Base-by-base conservation (phyloP, 345 rosid genomes). In the Lenwebbia sp. region DNA sequence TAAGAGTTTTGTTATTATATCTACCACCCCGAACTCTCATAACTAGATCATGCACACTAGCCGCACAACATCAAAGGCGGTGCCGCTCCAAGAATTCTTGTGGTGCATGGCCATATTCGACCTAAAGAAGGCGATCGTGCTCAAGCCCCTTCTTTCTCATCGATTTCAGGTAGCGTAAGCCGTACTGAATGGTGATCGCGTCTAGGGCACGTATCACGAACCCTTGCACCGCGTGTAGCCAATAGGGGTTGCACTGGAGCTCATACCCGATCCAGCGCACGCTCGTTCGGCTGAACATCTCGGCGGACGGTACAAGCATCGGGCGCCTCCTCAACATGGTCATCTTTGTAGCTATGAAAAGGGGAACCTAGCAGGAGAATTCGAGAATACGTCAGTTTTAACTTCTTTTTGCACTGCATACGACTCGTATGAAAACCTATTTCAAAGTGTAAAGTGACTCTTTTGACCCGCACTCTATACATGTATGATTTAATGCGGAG, bases 271-370 rank as follows among this genome's bases (percentile, higher is more conserved):
- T 90, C 88, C 91, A 90, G 44, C 90, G 70, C 5, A 90, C 10
- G 92, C 93, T 90, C 56, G 89, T 89, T 86, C 87, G 87, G 74
- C 91, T 88, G 54, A 88, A 91, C 52, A 10, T 84, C 82, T 91
- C 91, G 1, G 93, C 78, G 3, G 94, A 90, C 8, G 91, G 86
- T 25, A 89, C 58, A 25, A 89, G 47, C 49, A 92, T 65, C 7
- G 3, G 44, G 10, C 82, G 55, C 47, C 82, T 88, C 84, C 37
- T 88, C 8, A 90, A 5, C 87, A 9, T 86, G 12, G 88, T 51
- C 93, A 90, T 93, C 88, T 90, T 94, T 3, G 93, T 92, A 6
- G 92, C 88, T 47, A 92, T 89, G 19, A 89, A 65, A 17, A 90
- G 21, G 10, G 94, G 95, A 11, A 90, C 85, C 94, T 90, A 28